A percentile compares a stretch with the other conserved stretches of the same genome.
These are phyloP conservation scores for Aspergillus ruber DNA, from an alignment of 2,329 filamentous ascomycete species.

Conservation along the genomic window DNA sequence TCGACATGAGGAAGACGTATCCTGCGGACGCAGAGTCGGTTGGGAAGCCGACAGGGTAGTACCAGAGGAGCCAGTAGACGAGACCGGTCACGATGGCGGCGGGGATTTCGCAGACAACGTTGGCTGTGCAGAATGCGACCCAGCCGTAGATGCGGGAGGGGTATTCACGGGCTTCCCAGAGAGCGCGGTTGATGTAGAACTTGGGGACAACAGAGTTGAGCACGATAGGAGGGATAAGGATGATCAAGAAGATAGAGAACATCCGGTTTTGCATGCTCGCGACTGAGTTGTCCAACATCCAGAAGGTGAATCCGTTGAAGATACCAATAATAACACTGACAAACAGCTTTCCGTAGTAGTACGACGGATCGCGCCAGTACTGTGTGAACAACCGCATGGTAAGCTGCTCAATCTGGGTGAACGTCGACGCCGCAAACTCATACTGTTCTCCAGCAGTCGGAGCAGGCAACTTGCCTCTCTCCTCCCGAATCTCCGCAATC, in stretches of 20 bases:
- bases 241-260: conserved; percentile 64
- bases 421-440: conserved; percentile 62
- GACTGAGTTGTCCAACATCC: conserved; percentile 58
- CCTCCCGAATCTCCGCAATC: conserved; percentile 57
- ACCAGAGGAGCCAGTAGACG: conserved; percentile 70
- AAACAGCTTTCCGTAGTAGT: conserved; percentile 72
- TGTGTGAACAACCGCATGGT: conserved; percentile 65
- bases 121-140: conserved; percentile 68
- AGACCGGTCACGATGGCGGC: conserved; percentile 58
- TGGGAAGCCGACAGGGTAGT: conserved; percentile 67
- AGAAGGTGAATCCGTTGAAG: conserved; percentile 77
- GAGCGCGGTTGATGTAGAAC: conserved; percentile 64
- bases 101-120: conserved; percentile 67
- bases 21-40: conserved; percentile 59
- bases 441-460: conserved; percentile 35
- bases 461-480: conserved; percentile 47
- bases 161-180: conserved; percentile 69
- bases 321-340: conserved; percentile 64
- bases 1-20: conserved; percentile 70
- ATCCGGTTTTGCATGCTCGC: conserved; percentile 69
- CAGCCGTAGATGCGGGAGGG: conserved; percentile 71
- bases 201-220: conserved; percentile 71
- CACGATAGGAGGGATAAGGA: conserved; percentile 62
- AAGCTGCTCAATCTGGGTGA: conserved; percentile 58
- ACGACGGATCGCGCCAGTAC: conserved; percentile 70